Conservation (phyloP, 257 asterid genomes). For the Hygrophila difformis region DNA sequence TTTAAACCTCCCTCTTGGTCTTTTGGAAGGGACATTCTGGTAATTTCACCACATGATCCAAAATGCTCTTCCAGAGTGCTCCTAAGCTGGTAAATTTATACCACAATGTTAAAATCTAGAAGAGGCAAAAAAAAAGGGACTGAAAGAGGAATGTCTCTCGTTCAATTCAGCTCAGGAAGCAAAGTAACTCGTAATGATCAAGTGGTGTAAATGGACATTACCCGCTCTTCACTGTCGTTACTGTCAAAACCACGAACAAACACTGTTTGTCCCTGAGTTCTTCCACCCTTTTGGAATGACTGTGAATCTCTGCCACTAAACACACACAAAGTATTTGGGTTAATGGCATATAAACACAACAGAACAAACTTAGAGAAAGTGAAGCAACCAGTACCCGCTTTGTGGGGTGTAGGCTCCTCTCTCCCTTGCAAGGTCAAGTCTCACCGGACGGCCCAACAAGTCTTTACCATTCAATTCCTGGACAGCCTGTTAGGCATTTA, state of each 20-base stretch:
- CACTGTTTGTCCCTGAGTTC: conserved; percentile 34
- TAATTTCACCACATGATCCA: conserved; percentile 67
- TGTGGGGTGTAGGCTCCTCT: conserved; percentile 49
- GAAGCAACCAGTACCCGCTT: conserved; percentile 29
- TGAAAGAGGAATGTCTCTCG: background rate
- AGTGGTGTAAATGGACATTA: too few species aligned
- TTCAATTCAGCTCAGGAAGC: too few species aligned
- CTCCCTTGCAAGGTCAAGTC: conserved; percentile 49
- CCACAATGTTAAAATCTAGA: too few species aligned
- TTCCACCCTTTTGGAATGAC: conserved; percentile 39
- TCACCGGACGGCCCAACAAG: conserved; percentile 42
- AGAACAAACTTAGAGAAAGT: background rate
- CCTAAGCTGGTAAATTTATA: conserved; percentile 46
- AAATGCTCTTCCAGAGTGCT: conserved; percentile 56
- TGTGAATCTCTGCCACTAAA: conserved; percentile 28
- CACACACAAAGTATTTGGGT: background rate
- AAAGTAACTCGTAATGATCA: too few species aligned
- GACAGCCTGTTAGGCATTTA: conserved; percentile 31
- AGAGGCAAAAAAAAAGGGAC: too few species aligned
- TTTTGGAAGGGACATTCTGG: conserved; percentile 47
- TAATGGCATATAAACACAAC: too few species aligned
- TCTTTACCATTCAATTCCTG: conserved; percentile 40
- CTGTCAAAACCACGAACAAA: conserved; percentile 65
- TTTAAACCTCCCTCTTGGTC: conserved; percentile 49
- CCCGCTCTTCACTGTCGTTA: conserved; percentile 41